These are phyloP conservation scores for Ogataea corticis DNA, from an alignment of 805 yeast genomes.

Conservation along the genomic window DNA sequence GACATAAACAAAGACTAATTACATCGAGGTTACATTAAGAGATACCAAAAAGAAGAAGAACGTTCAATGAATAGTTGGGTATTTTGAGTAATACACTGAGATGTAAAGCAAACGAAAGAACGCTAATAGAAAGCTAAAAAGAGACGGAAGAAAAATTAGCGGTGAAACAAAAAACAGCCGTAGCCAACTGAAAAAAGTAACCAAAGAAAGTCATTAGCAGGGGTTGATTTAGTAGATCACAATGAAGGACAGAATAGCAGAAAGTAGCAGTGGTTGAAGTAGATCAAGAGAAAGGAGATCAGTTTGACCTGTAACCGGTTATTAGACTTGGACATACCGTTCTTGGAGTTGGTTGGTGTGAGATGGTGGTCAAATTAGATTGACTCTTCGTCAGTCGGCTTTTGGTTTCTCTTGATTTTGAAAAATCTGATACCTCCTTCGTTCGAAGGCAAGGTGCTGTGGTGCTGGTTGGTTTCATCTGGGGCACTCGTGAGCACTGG, in stretches of 20 bases:
- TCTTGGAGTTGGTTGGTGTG: too few relatives aligned
- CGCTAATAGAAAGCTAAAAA: neutral
- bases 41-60: neutral
- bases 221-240: constrained; percentile 1
- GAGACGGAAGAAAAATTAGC: neutral
- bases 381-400: constrained; percentile 42
- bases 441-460: constrained; percentile 32
- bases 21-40: constrained; percentile 8
- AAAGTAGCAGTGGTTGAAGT: neutral
- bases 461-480: constrained; percentile 21
- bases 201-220: constrained; percentile 1
- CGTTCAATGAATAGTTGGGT: neutral
- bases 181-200: neutral
- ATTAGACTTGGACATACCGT: neutral
- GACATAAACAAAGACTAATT: constrained; percentile 30
- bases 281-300: neutral
- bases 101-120: neutral
- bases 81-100: constrained; percentile 1
- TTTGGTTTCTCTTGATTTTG: constrained; percentile 62
- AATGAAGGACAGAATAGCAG: constrained; percentile 1
- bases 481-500: constrained; percentile 27
- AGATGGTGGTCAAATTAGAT: constrained; percentile 8
- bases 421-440: constrained; percentile 74
- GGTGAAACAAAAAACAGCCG: neutral
- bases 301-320: neutral